phyloP scores from a whole-genome alignment of 2,329 filamentous ascomycete species.

The Colletotrichum agaves region DNA sequence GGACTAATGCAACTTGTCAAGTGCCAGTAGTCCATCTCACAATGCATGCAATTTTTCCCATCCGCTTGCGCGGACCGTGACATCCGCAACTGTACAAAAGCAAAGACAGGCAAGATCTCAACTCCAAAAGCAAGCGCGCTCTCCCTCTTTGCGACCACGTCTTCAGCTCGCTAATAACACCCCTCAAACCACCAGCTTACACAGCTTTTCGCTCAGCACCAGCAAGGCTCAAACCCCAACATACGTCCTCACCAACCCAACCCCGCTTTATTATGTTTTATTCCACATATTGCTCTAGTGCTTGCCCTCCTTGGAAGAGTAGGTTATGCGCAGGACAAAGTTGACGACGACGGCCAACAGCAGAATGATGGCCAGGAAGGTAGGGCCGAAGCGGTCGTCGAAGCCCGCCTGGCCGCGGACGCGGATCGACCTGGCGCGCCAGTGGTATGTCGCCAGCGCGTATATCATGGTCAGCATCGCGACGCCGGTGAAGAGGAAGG shows the following conservation, averaged over 20 bases:
- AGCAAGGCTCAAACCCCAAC: no score
- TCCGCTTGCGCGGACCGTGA: background rate
- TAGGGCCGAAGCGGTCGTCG: constrained; percentile 95
- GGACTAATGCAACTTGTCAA: constrained; percentile 3
- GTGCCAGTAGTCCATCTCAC: constrained; percentile 6
- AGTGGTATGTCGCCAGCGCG: constrained; percentile 94
- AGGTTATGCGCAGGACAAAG: constrained; percentile 83
- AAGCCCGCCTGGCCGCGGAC: constrained; percentile 94
- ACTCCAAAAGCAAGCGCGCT: constrained; percentile 1
- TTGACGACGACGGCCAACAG: constrained; percentile 94
- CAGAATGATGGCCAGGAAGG: constrained; percentile 86
- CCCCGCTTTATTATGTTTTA: no score
- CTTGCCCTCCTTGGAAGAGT: constrained; percentile 50
- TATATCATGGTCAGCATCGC: constrained; percentile 97
- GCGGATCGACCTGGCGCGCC: constrained; percentile 93
- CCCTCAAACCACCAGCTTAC: no score
- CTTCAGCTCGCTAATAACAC: no score
- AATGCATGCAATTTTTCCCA: constrained; percentile 17
- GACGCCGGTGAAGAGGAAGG: constrained; percentile 92
- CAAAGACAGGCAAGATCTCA: background rate
- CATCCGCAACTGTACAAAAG: background rate
- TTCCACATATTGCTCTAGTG: constrained; percentile 33
- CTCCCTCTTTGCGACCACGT: background rate
- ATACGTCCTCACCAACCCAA: background rate
- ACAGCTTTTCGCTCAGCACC: no score